Conservation (phyloP, 495 filamentous ascomycete genomes). For the Penicillium tannophilum region DNA sequence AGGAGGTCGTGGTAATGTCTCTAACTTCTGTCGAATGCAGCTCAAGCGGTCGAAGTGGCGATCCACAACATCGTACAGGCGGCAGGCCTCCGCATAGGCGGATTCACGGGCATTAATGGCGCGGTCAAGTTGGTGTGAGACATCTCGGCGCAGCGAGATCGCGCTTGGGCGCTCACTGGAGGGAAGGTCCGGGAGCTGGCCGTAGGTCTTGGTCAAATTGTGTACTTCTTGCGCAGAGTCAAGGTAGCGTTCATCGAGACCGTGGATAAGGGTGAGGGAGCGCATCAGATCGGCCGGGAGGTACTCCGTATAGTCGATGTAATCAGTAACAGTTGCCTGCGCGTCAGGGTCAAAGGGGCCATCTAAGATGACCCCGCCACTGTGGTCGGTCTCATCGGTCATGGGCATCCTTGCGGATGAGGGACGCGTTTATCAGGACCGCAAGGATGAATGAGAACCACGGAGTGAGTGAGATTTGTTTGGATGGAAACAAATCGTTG, state of each 20-base stretch:
- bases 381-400: slow-evolving; percentile 45
- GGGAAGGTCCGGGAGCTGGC: slow-evolving; percentile 64
- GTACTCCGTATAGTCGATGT: slow-evolving; percentile 95
- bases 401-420: slow-evolving; percentile 26
- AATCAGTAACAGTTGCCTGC: slow-evolving; percentile 92
- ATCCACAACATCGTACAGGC: slow-evolving; percentile 76
- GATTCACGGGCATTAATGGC: slow-evolving; percentile 76
- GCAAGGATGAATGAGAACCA: not conserved
- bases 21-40: slow-evolving; percentile 79
- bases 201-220: slow-evolving; percentile 72
- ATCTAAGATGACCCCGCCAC: slow-evolving; percentile 50
- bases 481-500: not conserved
- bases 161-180: slow-evolving; percentile 54
- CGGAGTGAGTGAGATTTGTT: no score
- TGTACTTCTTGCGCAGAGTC: slow-evolving; percentile 68
- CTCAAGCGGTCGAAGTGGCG: slow-evolving; percentile 76
- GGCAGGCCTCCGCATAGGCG: slow-evolving; percentile 77
- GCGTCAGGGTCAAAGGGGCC: slow-evolving; percentile 78
- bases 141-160: slow-evolving; percentile 67
- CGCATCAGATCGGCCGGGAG: slow-evolving; percentile 90
- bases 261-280: slow-evolving; percentile 83
- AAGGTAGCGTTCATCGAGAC: slow-evolving; percentile 73
- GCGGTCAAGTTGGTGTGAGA: slow-evolving; percentile 72
- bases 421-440: slow-evolving; percentile 7
- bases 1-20: slow-evolving; percentile 70